Evolutionary conservation across 1,284 basidiomycete genomes (phyloP).

Genomic region (Ustilago shanxiensis): DNA sequence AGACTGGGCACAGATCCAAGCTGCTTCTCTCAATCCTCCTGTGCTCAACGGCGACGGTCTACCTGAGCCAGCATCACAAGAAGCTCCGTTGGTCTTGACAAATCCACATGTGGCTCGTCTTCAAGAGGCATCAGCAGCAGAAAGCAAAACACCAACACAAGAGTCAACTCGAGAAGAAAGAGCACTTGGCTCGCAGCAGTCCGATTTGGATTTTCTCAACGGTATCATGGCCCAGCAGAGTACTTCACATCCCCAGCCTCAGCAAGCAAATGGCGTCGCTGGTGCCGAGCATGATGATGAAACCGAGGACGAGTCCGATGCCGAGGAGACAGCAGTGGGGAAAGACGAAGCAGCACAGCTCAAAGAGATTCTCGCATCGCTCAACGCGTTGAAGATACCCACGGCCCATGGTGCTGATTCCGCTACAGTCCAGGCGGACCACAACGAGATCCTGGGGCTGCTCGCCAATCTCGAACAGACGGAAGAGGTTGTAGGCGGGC

Average conservation of each 20-base stretch:
- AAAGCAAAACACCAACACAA: conserved; percentile 42
- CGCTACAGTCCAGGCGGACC: conserved; percentile 29
- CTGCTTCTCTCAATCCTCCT: conserved; percentile 20
- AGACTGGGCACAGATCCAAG: conserved; percentile 38
- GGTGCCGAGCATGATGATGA: background rate
- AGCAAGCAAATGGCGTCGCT: conserved; percentile 16
- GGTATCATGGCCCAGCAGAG: conserved; percentile 35
- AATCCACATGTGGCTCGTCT: conserved; percentile 26
- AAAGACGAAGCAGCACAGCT: conserved; percentile 44
- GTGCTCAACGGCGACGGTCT: conserved; percentile 39
- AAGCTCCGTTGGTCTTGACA: conserved; percentile 5
- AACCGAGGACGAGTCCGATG: background rate
- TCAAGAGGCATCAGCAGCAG: conserved; percentile 14
- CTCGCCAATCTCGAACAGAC: conserved; percentile 50
- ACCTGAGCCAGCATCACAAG: conserved; percentile 19
- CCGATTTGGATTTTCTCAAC: conserved; percentile 48
- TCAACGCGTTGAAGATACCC: conserved; percentile 46
- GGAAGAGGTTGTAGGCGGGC: conserved; percentile 45
- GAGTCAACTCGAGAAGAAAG: conserved; percentile 30
- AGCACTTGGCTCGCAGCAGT: conserved; percentile 28
- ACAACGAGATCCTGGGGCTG: conserved; percentile 44
- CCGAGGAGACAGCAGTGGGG: conserved; percentile 5
- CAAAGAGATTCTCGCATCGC: conserved; percentile 45
- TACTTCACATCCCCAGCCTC: background rate
- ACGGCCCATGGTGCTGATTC: conserved; percentile 25